Evolutionary conservation across 176 grass and related monocot genomes (phyloP), one percentile per base, ranked within the genome.

Genomic region (Cenchrus fungigraminus): DNA sequence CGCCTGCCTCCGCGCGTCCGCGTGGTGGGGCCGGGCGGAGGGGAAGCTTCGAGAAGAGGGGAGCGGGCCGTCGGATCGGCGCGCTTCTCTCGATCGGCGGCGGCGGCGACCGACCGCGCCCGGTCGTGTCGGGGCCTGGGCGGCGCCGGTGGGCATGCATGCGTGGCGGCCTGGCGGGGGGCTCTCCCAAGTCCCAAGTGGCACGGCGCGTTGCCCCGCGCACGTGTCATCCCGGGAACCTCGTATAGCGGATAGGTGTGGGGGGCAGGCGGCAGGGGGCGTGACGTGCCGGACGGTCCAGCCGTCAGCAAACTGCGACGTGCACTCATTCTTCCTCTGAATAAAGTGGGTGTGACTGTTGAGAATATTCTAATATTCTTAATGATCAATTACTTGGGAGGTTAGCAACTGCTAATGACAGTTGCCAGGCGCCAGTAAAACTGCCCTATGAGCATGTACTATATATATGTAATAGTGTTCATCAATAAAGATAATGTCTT

Each of bases 31-130:
- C 37, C 37, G 9, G 54, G 7, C 10, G 68, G 54, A 61, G 54
- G 80, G 80, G 80, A 82, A 46, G 79, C 66, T 71, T 82, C 79
- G n/a, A 46, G 66, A 31, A 25, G 22, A 25, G 22, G 22, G 22
- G 22, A 25, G 22, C 22, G 22, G 22, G 3, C 37, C 37, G 37
- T 40, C 37, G 37, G 37, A 40, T 40, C 37, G 37, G 4, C 37
- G 37, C 37, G 37, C 37, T 40, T 40, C 37, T 40, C 37, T 40
- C 37, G 37, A 40, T 40, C 37, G 37, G 37, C 37, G 37, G 54
- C 5, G 54, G 54, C 15, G 54, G 54, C 54, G 55, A 58, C 55
- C 55, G 54, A 15, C 15, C 54, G 54, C 2, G 5, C 6, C 55
- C 17, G 55, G 55, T 7, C 14, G 20, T 49, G 68, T 71, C 68